These are phyloP conservation scores for Dionaea muscipula DNA, from an alignment of 179 eudicot species.

Conservation along the genomic window DNA sequence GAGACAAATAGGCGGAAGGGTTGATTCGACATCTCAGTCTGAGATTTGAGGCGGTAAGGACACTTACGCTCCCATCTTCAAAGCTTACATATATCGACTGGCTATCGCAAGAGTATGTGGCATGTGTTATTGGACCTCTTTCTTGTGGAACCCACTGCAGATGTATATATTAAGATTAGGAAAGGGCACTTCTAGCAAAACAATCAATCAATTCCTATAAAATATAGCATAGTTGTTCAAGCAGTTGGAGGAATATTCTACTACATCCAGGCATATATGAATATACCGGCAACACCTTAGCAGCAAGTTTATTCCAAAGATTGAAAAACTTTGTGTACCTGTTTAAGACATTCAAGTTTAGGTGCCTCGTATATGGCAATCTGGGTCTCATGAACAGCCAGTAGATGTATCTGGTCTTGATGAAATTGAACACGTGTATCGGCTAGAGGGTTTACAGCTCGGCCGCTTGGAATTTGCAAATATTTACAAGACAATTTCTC, in stretches of 20 bases:
- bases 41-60: constrained; percentile 55
- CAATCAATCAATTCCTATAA: no score
- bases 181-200: no score
- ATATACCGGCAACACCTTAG: not conserved
- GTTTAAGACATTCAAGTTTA: constrained; percentile 68
- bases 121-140: constrained; percentile 70
- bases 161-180: not conserved
- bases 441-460: constrained; percentile 40
- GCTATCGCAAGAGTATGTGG: constrained; percentile 83
- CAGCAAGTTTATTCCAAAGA: not conserved
- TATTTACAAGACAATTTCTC: constrained; percentile 52
- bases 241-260: no score
- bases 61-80: constrained; percentile 63
- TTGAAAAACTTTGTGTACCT: constrained; percentile 37
- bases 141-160: constrained; percentile 68
- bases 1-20: constrained; percentile 50
- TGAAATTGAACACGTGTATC: constrained; percentile 83
- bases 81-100: constrained; percentile 64
- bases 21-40: constrained; percentile 60
- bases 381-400: constrained; percentile 77
- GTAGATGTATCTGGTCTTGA: constrained; percentile 64
- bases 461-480: constrained; percentile 53
- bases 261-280: not conserved
- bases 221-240: no score
- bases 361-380: constrained; percentile 76